phyloP scores from a whole-genome alignment of 2,329 filamentous ascomycete genomes.

The Fusarium pininemorale region DNA sequence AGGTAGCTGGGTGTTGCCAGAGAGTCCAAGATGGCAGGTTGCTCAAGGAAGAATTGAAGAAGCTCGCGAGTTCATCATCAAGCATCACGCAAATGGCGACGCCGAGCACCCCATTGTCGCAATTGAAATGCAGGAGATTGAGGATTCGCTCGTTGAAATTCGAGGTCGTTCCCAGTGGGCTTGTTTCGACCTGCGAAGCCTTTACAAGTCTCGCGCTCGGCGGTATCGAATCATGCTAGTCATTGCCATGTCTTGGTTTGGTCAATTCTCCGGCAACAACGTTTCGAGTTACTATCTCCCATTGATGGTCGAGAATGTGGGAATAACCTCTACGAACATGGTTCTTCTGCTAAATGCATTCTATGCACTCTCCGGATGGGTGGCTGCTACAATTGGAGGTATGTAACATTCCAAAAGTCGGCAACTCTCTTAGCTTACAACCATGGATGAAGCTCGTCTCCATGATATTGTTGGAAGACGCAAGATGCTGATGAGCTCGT shows the following conservation, averaged over 20 bases:
- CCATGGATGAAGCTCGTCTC: background rate
- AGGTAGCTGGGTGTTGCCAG: background rate
- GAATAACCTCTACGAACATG: background rate
- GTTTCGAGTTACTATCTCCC: background rate
- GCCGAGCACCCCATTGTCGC: background rate
- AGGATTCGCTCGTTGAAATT: background rate
- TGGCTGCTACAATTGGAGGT: background rate
- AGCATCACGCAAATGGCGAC: background rate
- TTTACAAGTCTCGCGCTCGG: background rate
- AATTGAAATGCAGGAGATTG: background rate
- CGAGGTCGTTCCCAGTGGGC: background rate
- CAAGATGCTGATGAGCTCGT: background rate
- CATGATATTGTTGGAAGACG: background rate
- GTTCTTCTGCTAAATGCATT: background rate
- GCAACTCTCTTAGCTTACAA: accelerated
- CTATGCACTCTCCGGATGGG: background rate
- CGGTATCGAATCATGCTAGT: background rate
- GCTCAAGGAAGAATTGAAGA: background rate
- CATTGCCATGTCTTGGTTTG: background rate
- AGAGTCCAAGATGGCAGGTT: background rate
- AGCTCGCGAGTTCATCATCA: background rate
- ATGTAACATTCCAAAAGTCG: accelerated
- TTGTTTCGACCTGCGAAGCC: background rate
- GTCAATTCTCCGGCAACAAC: background rate
- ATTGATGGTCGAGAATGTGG: background rate